These are phyloP conservation scores for Myriosclerotinia scirpicola DNA, from an alignment of 2,329 filamentous ascomycete species.

Conservation along the genomic window DNA sequence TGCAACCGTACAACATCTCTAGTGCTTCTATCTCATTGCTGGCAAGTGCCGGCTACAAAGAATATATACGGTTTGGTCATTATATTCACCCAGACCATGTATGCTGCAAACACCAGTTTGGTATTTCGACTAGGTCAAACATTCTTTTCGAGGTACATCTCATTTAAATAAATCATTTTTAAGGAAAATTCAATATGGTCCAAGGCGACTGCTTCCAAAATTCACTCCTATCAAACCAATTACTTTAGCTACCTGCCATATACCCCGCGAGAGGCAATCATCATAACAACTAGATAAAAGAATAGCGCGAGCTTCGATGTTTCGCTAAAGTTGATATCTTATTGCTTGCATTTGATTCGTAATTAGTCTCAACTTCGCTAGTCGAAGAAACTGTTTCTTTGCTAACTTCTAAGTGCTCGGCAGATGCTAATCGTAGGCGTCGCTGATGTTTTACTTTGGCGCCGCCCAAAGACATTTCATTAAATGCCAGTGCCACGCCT, in stretches of 20 bases:
- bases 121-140: accelerated
- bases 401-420: no score
- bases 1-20: not conserved
- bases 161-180: no score
- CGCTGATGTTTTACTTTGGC: no score
- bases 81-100: not conserved
- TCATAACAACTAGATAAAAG: not conserved
- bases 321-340: no score
- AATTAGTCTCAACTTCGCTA: no score
- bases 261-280: not conserved
- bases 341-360: no score
- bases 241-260: not conserved
- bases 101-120: no score
- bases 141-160: not conserved
- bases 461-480: not conserved
- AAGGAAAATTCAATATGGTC: not conserved
- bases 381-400: no score
- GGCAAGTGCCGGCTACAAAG: not conserved
- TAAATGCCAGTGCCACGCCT: not conserved
- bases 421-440: no score
- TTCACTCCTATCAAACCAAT: not conserved
- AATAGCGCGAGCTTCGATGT: no score
- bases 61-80: not conserved
- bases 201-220: not conserved
- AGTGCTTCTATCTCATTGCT: no score